Evolutionary conservation across 768 basidiomycete species (phyloP).

Genomic region (Lactarius trivialis): DNA sequence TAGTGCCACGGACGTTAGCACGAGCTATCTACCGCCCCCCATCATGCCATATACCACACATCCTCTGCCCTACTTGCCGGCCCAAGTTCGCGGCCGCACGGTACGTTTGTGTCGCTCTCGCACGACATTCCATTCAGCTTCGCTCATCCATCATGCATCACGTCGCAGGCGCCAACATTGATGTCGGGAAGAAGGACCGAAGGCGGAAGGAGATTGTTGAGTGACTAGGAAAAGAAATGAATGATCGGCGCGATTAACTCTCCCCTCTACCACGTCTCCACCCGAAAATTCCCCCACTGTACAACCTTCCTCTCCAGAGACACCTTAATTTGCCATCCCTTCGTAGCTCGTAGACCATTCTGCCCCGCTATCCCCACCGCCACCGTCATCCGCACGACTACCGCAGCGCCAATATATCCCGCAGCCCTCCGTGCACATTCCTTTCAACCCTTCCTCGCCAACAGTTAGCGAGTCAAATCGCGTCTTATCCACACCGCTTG

Average conservation of each 20-base stretch:
- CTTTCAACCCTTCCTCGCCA: conserved; percentile 4
- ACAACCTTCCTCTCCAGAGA: conserved; percentile 5
- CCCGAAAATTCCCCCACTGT: neutral
- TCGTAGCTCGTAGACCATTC: conserved; percentile 11
- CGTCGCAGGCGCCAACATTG: conserved; percentile 25
- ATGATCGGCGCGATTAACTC: conserved; percentile 56
- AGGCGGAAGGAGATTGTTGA: conserved; percentile 61
- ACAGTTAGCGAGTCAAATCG: conserved; percentile 15
- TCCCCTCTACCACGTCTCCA: conserved; percentile 12
- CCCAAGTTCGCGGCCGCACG: conserved; percentile 11
- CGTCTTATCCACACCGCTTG: conserved; percentile 34
- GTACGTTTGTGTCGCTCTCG: conserved; percentile 1
- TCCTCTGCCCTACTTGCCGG: conserved; percentile 36
- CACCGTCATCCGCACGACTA: conserved; percentile 20
- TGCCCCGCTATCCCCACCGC: conserved; percentile 15
- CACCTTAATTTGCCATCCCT: conserved; percentile 10
- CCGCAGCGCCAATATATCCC: conserved; percentile 18
- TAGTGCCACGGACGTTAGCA: conserved; percentile 28
- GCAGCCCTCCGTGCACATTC: conserved; percentile 10
- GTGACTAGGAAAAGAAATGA: conserved; percentile 66
- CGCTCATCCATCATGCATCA: conserved; percentile 1
- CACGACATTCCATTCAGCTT: neutral
- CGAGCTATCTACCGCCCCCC: conserved; percentile 35
- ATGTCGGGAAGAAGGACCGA: conserved; percentile 55
- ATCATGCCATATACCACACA: conserved; percentile 38